Percentiles rank a stretch among this genome's conserved stretches.
Conservation (phyloP, 805 yeast genomes). For the Komagataella pseudopastoris region DNA sequence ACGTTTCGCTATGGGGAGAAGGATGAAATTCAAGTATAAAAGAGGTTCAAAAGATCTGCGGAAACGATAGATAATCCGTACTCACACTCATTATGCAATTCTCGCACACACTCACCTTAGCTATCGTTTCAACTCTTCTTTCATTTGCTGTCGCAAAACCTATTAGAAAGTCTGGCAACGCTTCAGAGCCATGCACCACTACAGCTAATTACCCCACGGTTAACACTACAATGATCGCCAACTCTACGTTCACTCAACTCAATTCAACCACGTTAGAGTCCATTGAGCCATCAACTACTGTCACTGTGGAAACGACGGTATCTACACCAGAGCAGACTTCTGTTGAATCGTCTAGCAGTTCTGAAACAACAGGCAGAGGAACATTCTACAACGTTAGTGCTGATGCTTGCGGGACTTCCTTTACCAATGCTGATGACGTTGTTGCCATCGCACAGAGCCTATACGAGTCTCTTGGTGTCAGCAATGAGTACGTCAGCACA, state of each 20-base stretch:
- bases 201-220: background rate
- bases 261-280: background rate
- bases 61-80: background rate
- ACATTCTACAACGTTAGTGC: slow-evolving; percentile 31
- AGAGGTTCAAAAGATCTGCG: background rate
- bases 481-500: slow-evolving; percentile 15
- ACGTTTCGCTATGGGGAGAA: background rate
- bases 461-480: slow-evolving; percentile 15
- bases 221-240: background rate
- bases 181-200: background rate
- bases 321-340: slow-evolving; percentile 2
- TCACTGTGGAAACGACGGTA: slow-evolving; percentile 3
- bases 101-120: background rate
- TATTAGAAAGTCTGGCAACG: background rate
- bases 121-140: background rate
- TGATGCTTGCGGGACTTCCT: slow-evolving; percentile 38
- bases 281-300: slow-evolving; percentile 1
- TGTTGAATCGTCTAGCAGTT: slow-evolving; percentile 1
- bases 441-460: slow-evolving; percentile 34
- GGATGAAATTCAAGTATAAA: background rate
- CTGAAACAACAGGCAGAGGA: slow-evolving; percentile 25
- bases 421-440: slow-evolving; percentile 26
- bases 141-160: background rate
- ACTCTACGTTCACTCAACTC: background rate
- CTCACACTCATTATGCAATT: background rate